phyloP scores from a whole-genome alignment of 805 yeast genomes.

The Wickerhamiella bombiphila region DNA sequence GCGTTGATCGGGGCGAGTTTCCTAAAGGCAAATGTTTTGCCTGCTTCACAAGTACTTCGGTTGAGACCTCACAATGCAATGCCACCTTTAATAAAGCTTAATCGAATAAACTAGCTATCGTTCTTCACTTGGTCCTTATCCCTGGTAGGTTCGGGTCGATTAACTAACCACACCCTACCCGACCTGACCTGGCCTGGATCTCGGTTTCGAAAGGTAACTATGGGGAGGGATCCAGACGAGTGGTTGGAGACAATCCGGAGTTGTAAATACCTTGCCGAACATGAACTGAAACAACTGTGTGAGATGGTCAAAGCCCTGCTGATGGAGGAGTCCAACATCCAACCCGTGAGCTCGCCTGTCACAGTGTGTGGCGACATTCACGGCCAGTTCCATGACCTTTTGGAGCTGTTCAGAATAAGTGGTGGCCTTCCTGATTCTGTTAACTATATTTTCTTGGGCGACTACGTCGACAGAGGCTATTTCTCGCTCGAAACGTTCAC shows the following conservation, averaged over 20 bases:
- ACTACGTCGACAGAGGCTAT: constrained; percentile 96
- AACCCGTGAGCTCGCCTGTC: constrained; percentile 89
- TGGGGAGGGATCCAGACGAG: constrained; percentile 60
- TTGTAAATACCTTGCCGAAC: constrained; percentile 76
- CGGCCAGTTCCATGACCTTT: constrained; percentile 90
- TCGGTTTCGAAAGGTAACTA: too few relatives aligned
- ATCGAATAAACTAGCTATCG: too few relatives aligned
- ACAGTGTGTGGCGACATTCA: constrained; percentile 87
- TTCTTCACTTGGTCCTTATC: too few relatives aligned
- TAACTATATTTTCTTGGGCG: constrained; percentile 81
- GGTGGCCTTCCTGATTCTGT: constrained; percentile 80
- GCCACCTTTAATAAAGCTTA: constrained; percentile 17
- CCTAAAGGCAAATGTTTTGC: constrained; percentile 25
- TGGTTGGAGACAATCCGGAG: constrained; percentile 92
- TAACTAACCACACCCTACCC: too few relatives aligned
- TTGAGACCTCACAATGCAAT: constrained; percentile 15
- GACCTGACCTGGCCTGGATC: too few relatives aligned
- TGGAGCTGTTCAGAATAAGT: constrained; percentile 75
- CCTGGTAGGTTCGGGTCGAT: too few relatives aligned
- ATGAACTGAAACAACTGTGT: constrained; percentile 91
- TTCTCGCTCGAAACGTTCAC: constrained; percentile 91
- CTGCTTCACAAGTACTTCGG: constrained; percentile 13
- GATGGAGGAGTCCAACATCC: constrained; percentile 95
- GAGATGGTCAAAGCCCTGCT: constrained; percentile 86
- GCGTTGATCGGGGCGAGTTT: constrained; percentile 24